Conservation (phyloP, 2,329 filamentous ascomycete genomes). For the Hymenoscyphus salicellus region DNA sequence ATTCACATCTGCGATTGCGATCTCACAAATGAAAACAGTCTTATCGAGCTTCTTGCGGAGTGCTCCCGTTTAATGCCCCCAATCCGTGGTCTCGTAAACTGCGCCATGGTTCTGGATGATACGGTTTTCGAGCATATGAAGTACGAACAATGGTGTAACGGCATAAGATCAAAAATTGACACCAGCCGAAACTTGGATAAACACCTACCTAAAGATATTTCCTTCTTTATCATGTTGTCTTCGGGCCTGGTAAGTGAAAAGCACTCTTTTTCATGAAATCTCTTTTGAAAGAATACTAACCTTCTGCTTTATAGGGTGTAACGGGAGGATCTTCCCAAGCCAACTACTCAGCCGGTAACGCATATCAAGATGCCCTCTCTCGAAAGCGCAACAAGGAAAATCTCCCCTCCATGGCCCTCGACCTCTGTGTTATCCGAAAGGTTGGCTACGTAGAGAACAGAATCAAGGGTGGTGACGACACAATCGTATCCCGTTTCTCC, state of each 20-base stretch:
- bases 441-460: slow-evolving; percentile 8
- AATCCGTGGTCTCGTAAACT: slow-evolving; percentile 45
- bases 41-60: slow-evolving; percentile 26
- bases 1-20: slow-evolving; percentile 41
- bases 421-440: slow-evolving; percentile 1
- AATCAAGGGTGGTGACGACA: neutral
- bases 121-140: slow-evolving; percentile 6
- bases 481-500: slow-evolving; percentile 42
- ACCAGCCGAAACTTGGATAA: slow-evolving; percentile 10
- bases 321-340: slow-evolving; percentile 12
- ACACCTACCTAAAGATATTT: slow-evolving; percentile 12
- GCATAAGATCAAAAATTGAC: slow-evolving; percentile 36
- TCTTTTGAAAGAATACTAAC: too few relatives aligned
- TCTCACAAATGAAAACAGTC: slow-evolving; percentile 39
- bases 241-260: neutral
- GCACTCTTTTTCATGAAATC: neutral
- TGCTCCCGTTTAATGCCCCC: slow-evolving; percentile 36
- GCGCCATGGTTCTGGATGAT: slow-evolving; percentile 41
- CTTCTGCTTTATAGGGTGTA: neutral
- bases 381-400: slow-evolving; percentile 9
- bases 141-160: slow-evolving; percentile 34
- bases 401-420: slow-evolving; percentile 2
- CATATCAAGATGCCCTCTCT: slow-evolving; percentile 26
- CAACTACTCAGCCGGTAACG: slow-evolving; percentile 32
- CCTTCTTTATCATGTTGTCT: slow-evolving; percentile 20